Evolutionary conservation across 2,329 filamentous ascomycete genomes (phyloP), one percentile per base, ranked within the genome.

Genomic region (Leptoxyphium fumago): DNA sequence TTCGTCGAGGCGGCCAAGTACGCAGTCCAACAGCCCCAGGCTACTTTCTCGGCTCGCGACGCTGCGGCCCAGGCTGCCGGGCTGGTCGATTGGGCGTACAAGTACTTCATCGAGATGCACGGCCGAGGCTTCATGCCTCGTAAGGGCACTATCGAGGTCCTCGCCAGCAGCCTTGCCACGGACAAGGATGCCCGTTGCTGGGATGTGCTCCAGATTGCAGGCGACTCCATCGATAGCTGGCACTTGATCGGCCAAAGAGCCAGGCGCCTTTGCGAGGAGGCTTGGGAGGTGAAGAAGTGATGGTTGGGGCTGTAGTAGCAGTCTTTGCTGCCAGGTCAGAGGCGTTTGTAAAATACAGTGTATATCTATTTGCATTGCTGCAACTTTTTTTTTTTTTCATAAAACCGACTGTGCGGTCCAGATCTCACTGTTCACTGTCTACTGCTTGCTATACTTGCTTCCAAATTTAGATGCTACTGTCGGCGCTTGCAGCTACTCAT

Each of bases 1-100:
- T 82, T 77, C 46, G 13, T 59, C 26, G 47, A 47, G 45, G 55
- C 57, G 8, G 50, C 40, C 1, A 49, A 49, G 17, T 43, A 52
- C 21, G 49, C 50, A 3, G 13, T 36, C 15, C 13, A 36, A 43
- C 5, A 10, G 7, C n/a, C 13, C 13, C 14, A 5, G n/a, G 13
- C 38, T 21, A 30, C 29, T 6, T 21, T 13, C 10, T 10, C 39
- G 2, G 38, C 29, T 26, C 30, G 32, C 13, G 45, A 41, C 5
- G 34, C 14, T 10, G 38, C 21, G 1, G 39, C 29, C 28, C 38
- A 40, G 34, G 45, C 36, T 6, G 42, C 51, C 10, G 46, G 57
- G 36, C 47, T 57, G 13, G 39, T 60, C 2, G 57, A 61, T 21
- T 55, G 53, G 51, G 53, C 58, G 1, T 57, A 53, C 42, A 50